Conservation (phyloP, 495 filamentous ascomycete genomes). For the Cryomyces minteri region DNA sequence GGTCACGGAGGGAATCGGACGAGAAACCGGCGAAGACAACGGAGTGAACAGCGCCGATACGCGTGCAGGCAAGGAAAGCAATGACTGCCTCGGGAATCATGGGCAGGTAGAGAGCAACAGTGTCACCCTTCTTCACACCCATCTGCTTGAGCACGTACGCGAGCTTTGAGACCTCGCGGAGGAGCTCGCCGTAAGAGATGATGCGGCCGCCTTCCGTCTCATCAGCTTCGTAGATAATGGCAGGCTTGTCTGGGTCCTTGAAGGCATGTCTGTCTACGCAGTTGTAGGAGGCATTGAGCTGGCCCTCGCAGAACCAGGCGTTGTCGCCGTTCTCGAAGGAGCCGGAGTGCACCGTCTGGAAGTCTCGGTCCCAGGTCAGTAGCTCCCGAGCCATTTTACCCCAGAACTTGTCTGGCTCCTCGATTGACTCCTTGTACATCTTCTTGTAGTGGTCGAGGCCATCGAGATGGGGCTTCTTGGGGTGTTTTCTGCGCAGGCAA, state of each 20-base stretch:
- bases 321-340: slow-evolving; percentile 65
- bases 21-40: slow-evolving; percentile 99
- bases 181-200: slow-evolving; percentile 85
- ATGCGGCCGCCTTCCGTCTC: slow-evolving; percentile 74
- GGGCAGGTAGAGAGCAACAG: slow-evolving; percentile 90
- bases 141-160: slow-evolving; percentile 78
- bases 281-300: slow-evolving; percentile 92
- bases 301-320: slow-evolving; percentile 89
- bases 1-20: slow-evolving; percentile 88
- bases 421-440: slow-evolving; percentile 93
- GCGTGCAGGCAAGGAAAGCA: slow-evolving; percentile 74
- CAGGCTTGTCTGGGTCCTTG: slow-evolving; percentile 77
- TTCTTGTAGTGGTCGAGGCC: slow-evolving; percentile 72
- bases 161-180: slow-evolving; percentile 76
- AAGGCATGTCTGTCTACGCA: slow-evolving; percentile 91
- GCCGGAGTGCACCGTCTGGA: slow-evolving; percentile 74
- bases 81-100: slow-evolving; percentile 96
- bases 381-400: slow-evolving; percentile 68
- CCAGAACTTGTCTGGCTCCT: slow-evolving; percentile 85
- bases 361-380: slow-evolving; percentile 77
- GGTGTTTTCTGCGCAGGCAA: slow-evolving; percentile 38
- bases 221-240: slow-evolving; percentile 98
- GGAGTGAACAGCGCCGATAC: slow-evolving; percentile 93
- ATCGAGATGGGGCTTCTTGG: slow-evolving; percentile 45
- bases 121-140: slow-evolving; percentile 95